Evolutionary conservation across 495 filamentous ascomycete genomes (phyloP), one percentile per base, ranked within the genome.

Genomic region (Lasiosphaeria hispida): DNA sequence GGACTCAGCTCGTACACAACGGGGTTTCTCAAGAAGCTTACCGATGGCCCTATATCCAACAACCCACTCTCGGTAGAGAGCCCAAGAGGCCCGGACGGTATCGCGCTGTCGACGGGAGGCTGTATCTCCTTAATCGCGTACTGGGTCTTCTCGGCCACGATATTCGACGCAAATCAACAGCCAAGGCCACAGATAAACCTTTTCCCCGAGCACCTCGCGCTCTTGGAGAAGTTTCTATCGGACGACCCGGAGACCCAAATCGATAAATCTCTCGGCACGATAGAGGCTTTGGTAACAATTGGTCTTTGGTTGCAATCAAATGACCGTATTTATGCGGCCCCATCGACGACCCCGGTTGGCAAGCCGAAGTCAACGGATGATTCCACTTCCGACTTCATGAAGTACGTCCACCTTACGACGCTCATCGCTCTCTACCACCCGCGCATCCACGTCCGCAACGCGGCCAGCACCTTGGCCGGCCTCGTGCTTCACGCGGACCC

Each of bases 401-500:
- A 76, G 23, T 81, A 85, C 61, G 73, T 83, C 47, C 87, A 90
- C 70, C 78, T 85, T 64, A 69, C 82, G 45, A 82, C 84, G 48
- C 69, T 88, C 40, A 67, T 87, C 68, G 85, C 90, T 55, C 74
- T 90, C 59, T 83, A 91, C 64, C 81, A 87, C 67, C 76, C 87
- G 9, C 75, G 81, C 51, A 75, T 91, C 59, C 75, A 81, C 39
- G 74, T 91, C 57, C 80, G 90, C 44, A 89, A 86, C 65, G 80
- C 87, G 0, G 86, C 93, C 2, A 89, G 92, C 50, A 75, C 79
- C 35, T 85, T 96, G 9, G 87, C 92, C 11, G 82, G 85, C 0
- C 76, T 75, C 2, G 72, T 96, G 37, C 78, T 97, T 1, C 89
- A 91, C 69, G 80, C 82, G 17, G 85, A 97, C 63, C 91, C 92